These are phyloP conservation scores for Backusella parvicylindrica DNA, from an alignment of 192 early-diverging fungal species.

Conservation along the genomic window DNA sequence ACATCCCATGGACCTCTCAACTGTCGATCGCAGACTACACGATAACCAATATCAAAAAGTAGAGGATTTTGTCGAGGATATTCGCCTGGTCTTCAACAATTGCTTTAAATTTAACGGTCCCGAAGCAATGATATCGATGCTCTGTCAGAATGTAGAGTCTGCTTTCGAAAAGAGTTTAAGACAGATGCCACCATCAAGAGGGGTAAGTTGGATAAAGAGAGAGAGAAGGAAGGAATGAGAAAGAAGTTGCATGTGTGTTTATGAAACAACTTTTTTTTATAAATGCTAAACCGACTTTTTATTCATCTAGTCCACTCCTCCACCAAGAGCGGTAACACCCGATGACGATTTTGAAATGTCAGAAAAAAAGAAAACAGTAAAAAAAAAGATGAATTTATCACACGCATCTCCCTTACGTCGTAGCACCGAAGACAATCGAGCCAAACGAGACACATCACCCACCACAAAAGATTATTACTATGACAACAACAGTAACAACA, in stretches of 20 bases:
- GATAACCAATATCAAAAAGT: slow-evolving; percentile 54
- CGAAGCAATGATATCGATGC: slow-evolving; percentile 57
- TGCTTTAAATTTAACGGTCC: slow-evolving; percentile 78
- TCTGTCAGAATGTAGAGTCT: slow-evolving; percentile 61
- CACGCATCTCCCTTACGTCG: slow-evolving; percentile 30
- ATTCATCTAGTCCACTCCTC: slow-evolving; percentile 3
- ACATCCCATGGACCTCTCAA: slow-evolving; percentile 72
- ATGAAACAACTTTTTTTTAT: too few relatives aligned
- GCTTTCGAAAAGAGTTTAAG: slow-evolving; percentile 61
- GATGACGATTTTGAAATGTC: not conserved
- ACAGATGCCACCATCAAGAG: slow-evolving; percentile 63
- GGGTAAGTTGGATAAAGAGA: slow-evolving; percentile 21
- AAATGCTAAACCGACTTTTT: not conserved
- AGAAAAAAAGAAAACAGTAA: not conserved
- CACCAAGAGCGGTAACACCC: slow-evolving; percentile 19
- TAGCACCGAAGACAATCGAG: slow-evolving; percentile 51
- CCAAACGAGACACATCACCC: slow-evolving; percentile 68
- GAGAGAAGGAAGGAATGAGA: not conserved
- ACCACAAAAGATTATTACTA: slow-evolving; percentile 35
- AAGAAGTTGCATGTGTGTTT: too few relatives aligned
- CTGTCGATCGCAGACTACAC: slow-evolving; percentile 65
- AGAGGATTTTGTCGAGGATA: slow-evolving; percentile 60
- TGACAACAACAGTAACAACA: not conserved
- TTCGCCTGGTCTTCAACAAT: slow-evolving; percentile 70
- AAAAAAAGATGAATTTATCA: slow-evolving; percentile 10